A percentile compares a stretch with the other conserved stretches of the same genome.
These are phyloP conservation scores for Cladosporium oxysporum DNA, from an alignment of 2,329 filamentous ascomycete genomes.

Conservation along the genomic window DNA sequence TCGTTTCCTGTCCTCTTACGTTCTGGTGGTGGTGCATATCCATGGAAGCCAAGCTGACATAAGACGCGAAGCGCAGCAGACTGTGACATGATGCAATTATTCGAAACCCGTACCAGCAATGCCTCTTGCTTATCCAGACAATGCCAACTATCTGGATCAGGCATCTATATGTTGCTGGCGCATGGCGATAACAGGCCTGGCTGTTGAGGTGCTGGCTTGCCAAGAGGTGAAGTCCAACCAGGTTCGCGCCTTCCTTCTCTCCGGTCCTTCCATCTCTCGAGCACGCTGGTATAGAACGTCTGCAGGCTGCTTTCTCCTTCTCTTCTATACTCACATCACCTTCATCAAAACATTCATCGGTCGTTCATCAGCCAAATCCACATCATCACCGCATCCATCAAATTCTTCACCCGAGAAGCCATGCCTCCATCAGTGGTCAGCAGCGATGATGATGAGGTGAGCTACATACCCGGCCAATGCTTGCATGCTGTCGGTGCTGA, in stretches of 20 bases:
- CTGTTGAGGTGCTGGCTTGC: not conserved
- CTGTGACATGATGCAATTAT: not conserved
- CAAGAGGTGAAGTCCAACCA: slow-evolving; percentile 17
- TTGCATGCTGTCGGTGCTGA: slow-evolving; percentile 6
- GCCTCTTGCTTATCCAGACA: not conserved
- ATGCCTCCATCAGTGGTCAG: slow-evolving; percentile 57
- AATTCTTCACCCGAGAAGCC: slow-evolving; percentile 17
- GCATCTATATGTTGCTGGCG: not conserved
- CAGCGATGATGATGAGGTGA: slow-evolving; percentile 53
- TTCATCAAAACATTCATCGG: not conserved
- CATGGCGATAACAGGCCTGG: not conserved
- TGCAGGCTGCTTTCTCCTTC: not conserved
- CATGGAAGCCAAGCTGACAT: not conserved
- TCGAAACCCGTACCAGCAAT: not conserved
- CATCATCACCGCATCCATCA: slow-evolving; percentile 1
- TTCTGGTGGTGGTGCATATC: not conserved
- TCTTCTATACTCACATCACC: not conserved
- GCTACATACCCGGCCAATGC: slow-evolving; percentile 14
- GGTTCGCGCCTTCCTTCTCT: slow-evolving; percentile 14
- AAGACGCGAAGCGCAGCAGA: not conserved
- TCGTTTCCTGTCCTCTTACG: not conserved
- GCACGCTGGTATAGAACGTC: not conserved
- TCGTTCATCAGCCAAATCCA: not conserved
- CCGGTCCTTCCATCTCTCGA: slow-evolving; percentile 13
- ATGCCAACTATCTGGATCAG: not conserved